A percentile compares a stretch with the other conserved stretches of the same genome.
Evolutionary conservation across 1,284 basidiomycete genomes (phyloP).

Genomic region (Entoloma clypeatum): DNA sequence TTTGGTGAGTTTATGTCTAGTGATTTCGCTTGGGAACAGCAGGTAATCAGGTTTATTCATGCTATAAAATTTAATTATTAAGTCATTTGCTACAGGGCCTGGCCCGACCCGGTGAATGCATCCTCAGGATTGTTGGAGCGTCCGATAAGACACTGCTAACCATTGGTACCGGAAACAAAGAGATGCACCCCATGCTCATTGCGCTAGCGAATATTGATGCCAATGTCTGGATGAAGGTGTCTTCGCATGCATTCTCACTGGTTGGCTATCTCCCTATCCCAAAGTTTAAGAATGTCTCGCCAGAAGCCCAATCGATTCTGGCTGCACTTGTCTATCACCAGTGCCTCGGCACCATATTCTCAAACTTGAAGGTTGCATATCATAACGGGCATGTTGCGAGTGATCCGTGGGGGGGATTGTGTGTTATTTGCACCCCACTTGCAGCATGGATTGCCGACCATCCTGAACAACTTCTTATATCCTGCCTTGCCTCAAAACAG

Average conservation of each 20-base stretch:
- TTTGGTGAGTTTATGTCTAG: slow-evolving; percentile 1
- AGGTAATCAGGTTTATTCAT: not conserved
- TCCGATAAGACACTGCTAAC: slow-evolving; percentile 13
- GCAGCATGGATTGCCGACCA: slow-evolving; percentile 25
- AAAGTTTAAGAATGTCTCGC: slow-evolving; percentile 9
- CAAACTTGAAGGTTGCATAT: slow-evolving; percentile 27
- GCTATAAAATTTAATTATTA: not conserved
- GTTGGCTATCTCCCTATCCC: slow-evolving; percentile 10
- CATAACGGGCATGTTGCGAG: slow-evolving; percentile 23
- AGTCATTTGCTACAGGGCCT: not conserved
- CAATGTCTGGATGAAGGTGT: slow-evolving; percentile 10
- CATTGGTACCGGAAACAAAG: slow-evolving; percentile 9
- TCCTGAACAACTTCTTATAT: slow-evolving; percentile 22
- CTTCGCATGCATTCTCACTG: slow-evolving; percentile 7
- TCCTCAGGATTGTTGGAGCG: slow-evolving; percentile 4
- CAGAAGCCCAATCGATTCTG: slow-evolving; percentile 8
- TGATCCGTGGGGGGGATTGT: slow-evolving; percentile 21
- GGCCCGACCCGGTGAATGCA: not conserved
- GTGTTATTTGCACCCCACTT: slow-evolving; percentile 22
- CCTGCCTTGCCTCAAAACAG: slow-evolving; percentile 23
- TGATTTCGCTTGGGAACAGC: slow-evolving; percentile 2
- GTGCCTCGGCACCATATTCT: slow-evolving; percentile 11
- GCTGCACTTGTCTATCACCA: slow-evolving; percentile 9
- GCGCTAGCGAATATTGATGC: slow-evolving; percentile 11
- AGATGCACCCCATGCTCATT: slow-evolving; percentile 9